These are phyloP conservation scores for Edhazardia aedis DNA, from an alignment of 371 early-diverging fungal genomes.

Conservation along the genomic window DNA sequence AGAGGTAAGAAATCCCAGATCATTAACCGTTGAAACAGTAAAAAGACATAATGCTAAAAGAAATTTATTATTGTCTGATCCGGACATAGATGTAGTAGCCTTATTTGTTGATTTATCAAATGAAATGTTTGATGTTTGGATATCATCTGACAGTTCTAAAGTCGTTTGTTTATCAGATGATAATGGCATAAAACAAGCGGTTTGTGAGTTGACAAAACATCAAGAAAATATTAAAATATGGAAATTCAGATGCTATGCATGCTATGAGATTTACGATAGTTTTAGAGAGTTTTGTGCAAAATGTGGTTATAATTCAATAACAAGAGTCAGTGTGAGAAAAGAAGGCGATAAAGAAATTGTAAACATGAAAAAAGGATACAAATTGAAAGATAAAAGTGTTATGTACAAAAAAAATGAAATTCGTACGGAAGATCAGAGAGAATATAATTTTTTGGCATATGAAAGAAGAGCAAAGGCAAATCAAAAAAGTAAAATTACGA, in stretches of 20 bases:
- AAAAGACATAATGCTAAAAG: background rate
- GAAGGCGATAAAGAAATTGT: conserved; percentile 6
- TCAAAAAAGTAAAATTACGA: too few species aligned
- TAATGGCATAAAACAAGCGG: background rate
- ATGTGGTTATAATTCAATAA: conserved; percentile 29
- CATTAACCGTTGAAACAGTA: too few species aligned
- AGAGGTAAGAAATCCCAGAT: too few species aligned
- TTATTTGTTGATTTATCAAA: background rate
- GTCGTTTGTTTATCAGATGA: background rate
- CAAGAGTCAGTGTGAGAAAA: conserved; percentile 17
- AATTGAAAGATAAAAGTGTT: conserved; percentile 9
- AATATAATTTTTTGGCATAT: too few species aligned
- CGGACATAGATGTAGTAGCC: background rate
- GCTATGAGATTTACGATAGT: conserved; percentile 18
- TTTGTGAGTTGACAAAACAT: background rate
- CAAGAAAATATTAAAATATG: conserved; percentile 2
- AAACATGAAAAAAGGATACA: conserved; percentile 20
- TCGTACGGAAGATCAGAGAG: conserved; percentile 13
- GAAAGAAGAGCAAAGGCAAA: too few species aligned
- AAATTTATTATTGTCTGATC: background rate
- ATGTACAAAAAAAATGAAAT: conserved; percentile 17
- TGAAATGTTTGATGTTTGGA: background rate
- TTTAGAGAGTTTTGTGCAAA: conserved; percentile 29
- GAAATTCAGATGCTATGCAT: conserved; percentile 24
- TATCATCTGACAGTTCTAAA: background rate